Base-by-base conservation (phyloP, 116 monocot genomes). In the Iris pallida region DNA sequence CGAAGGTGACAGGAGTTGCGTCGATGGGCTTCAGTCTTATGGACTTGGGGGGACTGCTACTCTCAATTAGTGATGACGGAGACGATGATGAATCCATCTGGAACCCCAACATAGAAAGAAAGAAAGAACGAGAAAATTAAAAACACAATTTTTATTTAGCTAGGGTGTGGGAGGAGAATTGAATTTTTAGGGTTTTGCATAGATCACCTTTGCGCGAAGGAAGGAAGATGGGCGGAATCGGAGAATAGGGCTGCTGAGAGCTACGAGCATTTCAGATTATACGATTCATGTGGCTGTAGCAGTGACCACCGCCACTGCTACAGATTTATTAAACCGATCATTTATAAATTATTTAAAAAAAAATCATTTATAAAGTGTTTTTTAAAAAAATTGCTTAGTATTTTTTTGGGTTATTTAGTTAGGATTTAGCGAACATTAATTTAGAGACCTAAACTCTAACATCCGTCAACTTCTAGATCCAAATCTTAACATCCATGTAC, bases 1-100 rank as follows among this genome's bases (percentile, higher is more conserved):
- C 84, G 80, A 96, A 96, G 75, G 61, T 81, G 78, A 20, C 78
- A 11, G 86, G 84, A 11, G 95, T 91, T 0, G 86, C 91, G 16
- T 89, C 95, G 44, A 87, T 72, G 5, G 83, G 70, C 65, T 71
- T 83, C 63, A 90, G 71, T 53, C 47, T 67, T 1, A 83, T 62
- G 1, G 74, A 57, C 55, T 47, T 85, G 10, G 57, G 63, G 62
- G 55, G 30, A 30, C 30, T 30, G 3, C 30, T 30, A 3, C 30
- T 18, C 30, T 10, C 13, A 43, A 49, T 41, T 16, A 30, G 30
- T 30, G 30, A 30, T 30, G 30, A 30, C n/a, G n/a, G n/a, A 30
- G 30, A 30, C 30, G 30, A 30, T 30, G 30, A 30, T 30, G 30
- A 30, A 30, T 51, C 49, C 49, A 51, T 51, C 49, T 51, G 30